Percentiles rank a stretch among this genome's conserved stretches.
Conservation (phyloP, 2,329 filamentous ascomycete genomes). For the Podosphaera xanthii region DNA sequence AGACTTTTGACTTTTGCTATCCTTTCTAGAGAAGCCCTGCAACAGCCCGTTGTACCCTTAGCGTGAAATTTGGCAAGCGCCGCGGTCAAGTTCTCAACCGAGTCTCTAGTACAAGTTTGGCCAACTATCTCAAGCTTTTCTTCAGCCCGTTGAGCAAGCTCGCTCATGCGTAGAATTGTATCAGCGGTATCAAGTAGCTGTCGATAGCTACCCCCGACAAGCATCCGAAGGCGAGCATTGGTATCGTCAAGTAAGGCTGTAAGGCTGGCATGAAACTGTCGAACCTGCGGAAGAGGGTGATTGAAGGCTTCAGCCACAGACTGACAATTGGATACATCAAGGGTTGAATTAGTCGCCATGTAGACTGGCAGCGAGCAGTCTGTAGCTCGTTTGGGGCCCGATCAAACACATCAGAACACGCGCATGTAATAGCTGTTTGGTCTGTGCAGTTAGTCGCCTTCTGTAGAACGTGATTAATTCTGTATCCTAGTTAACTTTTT, state of each 20-base stretch:
- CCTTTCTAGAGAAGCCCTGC: slow-evolving; percentile 11
- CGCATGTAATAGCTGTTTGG: neutral
- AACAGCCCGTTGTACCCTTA: slow-evolving; percentile 10
- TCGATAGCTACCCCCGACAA: slow-evolving; percentile 52
- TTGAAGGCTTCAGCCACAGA: slow-evolving; percentile 17
- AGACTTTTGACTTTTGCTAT: slow-evolving; percentile 26
- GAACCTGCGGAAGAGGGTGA: slow-evolving; percentile 39
- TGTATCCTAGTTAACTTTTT: no score
- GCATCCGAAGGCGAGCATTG: slow-evolving; percentile 34
- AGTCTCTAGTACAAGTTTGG: slow-evolving; percentile 48
- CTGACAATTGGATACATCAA: slow-evolving; percentile 30
- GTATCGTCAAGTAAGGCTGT: slow-evolving; percentile 39
- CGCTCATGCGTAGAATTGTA: slow-evolving; percentile 76
- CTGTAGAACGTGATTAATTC: no score
- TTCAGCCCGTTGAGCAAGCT: slow-evolving; percentile 54
- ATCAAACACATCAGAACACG: no score
- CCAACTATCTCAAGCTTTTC: slow-evolving; percentile 48
- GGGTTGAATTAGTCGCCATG: slow-evolving; percentile 16
- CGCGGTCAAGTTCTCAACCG: slow-evolving; percentile 41
- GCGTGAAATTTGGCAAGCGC: slow-evolving; percentile 28
- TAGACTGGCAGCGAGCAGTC: neutral
- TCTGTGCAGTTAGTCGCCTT: neutral
- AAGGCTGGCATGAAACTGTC: slow-evolving; percentile 35
- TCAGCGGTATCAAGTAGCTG: slow-evolving; percentile 81
- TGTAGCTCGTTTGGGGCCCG: neutral